Percentiles rank a stretch among this genome's conserved stretches.
Conservation (phyloP, 2,329 filamentous ascomycete species). For the Verticillium longisporum region DNA sequence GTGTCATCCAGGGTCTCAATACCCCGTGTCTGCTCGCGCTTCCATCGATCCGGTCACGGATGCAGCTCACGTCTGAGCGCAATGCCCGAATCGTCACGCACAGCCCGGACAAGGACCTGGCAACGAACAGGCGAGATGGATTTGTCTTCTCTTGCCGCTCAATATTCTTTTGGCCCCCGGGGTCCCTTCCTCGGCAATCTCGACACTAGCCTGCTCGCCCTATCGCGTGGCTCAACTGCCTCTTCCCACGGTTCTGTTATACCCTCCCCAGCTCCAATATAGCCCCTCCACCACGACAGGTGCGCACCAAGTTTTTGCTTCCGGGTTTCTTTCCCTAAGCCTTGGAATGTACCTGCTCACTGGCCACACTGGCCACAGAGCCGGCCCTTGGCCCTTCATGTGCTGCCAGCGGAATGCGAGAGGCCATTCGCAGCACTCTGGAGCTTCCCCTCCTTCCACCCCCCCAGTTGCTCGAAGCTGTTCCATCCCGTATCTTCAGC, state of each 20-base stretch:
- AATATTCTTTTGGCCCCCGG: neutral
- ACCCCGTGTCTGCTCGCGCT: conserved; percentile 5
- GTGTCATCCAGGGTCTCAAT: conserved; percentile 5
- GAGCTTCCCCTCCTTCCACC: neutral
- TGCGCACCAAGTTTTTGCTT: neutral
- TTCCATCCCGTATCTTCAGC: neutral
- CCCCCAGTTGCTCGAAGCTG: neutral
- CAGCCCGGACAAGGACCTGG: neutral
- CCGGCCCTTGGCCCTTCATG: neutral
- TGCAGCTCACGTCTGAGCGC: conserved; percentile 1
- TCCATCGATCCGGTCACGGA: neutral
- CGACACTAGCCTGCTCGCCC: conserved; percentile 6
- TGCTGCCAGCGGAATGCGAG: neutral
- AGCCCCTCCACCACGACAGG: conserved; percentile 4
- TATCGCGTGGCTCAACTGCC: conserved; percentile 9
- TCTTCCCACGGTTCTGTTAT: conserved; percentile 11
- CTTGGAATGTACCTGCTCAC: neutral
- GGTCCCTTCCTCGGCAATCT: neutral
- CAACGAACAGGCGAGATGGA: neutral
- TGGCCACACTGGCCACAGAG: neutral
- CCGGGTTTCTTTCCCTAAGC: neutral
- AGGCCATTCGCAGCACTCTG: neutral
- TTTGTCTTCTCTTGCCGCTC: neutral
- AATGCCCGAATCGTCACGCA: neutral
- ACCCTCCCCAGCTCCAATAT: conserved; percentile 13